Evolutionary conservation across 2,329 filamentous ascomycete genomes (phyloP).

Genomic region (Pezicula rhizophila): DNA sequence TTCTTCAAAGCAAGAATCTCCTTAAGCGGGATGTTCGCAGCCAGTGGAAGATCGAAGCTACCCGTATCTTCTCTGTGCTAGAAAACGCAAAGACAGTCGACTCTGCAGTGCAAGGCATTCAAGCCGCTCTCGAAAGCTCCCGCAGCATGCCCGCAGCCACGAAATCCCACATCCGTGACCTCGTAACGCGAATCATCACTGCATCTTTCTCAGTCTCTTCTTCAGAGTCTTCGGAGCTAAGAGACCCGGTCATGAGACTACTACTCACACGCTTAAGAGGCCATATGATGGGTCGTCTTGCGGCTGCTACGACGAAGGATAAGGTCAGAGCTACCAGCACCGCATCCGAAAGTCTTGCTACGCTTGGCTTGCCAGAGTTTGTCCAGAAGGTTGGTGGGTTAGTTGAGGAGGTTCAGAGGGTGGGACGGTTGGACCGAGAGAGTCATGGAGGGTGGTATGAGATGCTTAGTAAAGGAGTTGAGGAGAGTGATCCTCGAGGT

Average conservation of each 20-base stretch:
- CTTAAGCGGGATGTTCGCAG: constrained; percentile 74
- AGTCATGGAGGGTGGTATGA: constrained; percentile 69
- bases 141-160: constrained; percentile 60
- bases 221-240: constrained; percentile 23
- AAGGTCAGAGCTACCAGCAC: constrained; percentile 63
- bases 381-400: constrained; percentile 63
- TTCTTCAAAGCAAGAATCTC: constrained; percentile 76
- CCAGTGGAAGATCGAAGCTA: constrained; percentile 70
- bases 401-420: constrained; percentile 59
- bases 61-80: constrained; percentile 64
- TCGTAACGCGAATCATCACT: constrained; percentile 49
- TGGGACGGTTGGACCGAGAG: constrained; percentile 62
- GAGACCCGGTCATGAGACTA: constrained; percentile 56
- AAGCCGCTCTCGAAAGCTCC: constrained; percentile 56
- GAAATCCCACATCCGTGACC: constrained; percentile 50
- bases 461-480: constrained; percentile 19
- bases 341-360: constrained; percentile 63
- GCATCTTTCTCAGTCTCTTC: constrained; percentile 14
- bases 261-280: constrained; percentile 61
- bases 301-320: constrained; percentile 61
- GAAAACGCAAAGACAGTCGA: constrained; percentile 48
- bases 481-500: constrained; percentile 3
- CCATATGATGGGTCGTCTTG: constrained; percentile 60
- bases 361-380: constrained; percentile 68
- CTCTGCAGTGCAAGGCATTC: constrained; percentile 48